phyloP scores from a whole-genome alignment of 129 eudicot species.

The Helianthus tuberosus region DNA sequence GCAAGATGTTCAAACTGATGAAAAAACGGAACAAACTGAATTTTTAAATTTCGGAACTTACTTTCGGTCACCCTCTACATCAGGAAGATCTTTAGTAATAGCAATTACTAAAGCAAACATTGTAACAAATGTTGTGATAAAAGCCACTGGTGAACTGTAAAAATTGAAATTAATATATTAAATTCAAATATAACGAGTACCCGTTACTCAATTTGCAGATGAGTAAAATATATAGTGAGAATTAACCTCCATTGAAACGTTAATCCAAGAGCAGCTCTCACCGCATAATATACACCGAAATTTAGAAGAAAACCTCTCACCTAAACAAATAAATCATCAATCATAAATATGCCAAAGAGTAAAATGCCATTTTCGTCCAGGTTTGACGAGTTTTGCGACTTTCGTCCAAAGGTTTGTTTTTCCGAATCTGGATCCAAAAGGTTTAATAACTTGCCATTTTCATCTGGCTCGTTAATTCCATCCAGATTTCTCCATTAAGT shows the following conservation, averaged over 20 bases:
- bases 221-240: constrained; percentile 11
- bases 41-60: constrained; percentile 47
- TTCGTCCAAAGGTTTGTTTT: no score
- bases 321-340: constrained; percentile 37
- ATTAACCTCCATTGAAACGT: constrained; percentile 91
- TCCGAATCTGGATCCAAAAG: no score
- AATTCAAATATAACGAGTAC: constrained; percentile 6
- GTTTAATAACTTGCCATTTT: no score
- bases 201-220: background rate
- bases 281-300: constrained; percentile 96
- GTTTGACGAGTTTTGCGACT: no score
- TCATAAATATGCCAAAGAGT: constrained; percentile 8
- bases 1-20: background rate
- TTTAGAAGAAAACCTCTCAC: constrained; percentile 97
- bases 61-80: constrained; percentile 98
- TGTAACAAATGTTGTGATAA: constrained; percentile 96
- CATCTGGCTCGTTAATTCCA: no score
- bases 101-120: constrained; percentile 96
- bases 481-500: no score
- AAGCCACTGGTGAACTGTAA: constrained; percentile 91
- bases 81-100: constrained; percentile 98
- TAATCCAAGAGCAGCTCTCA: constrained; percentile 92
- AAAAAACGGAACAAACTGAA: background rate
- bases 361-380: background rate
- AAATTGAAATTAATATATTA: constrained; percentile 3